These are phyloP conservation scores for Scalesia atractyloides DNA, from an alignment of 129 eudicot species.

Conservation along the genomic window DNA sequence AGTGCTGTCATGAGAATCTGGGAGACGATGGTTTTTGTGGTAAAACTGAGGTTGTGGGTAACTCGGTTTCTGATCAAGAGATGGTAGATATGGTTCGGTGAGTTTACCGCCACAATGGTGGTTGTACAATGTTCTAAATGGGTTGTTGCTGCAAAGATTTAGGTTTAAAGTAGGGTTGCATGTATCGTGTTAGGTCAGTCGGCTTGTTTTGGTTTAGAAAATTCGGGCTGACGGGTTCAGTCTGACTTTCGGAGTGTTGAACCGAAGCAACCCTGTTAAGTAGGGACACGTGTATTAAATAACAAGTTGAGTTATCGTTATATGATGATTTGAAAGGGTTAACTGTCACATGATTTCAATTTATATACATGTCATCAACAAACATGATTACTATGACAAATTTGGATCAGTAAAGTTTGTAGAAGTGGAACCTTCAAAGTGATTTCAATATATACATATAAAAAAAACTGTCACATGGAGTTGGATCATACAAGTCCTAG, in stretches of 20 bases:
- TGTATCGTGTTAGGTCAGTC: too few species aligned
- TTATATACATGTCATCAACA: not conserved
- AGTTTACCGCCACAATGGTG: constrained; percentile 9
- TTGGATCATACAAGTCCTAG: too few species aligned
- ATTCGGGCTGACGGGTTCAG: not conserved
- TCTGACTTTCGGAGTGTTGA: constrained; percentile 1
- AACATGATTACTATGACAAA: too few species aligned
- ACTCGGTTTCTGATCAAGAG: constrained; percentile 35
- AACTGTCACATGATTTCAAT: not conserved
- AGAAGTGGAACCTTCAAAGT: too few species aligned
- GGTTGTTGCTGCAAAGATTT: constrained; percentile 19
- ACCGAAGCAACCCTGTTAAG: not conserved
- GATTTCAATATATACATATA: too few species aligned
- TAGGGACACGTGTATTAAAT: not conserved
- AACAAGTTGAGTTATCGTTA: not conserved
- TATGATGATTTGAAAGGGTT: not conserved
- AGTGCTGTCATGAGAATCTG: constrained; percentile 35
- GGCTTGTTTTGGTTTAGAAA: constrained; percentile 10
- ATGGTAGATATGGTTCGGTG: constrained; percentile 45
- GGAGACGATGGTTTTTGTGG: constrained; percentile 27
- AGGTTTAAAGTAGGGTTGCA: constrained; percentile 13
- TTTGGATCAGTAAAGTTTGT: too few species aligned
- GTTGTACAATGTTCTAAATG: constrained; percentile 24
- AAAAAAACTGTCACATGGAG: too few species aligned
- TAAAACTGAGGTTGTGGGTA: constrained; percentile 28